These are phyloP conservation scores for Candida tunisiensis DNA, from an alignment of 1,139 yeast species.

Conservation along the genomic window DNA sequence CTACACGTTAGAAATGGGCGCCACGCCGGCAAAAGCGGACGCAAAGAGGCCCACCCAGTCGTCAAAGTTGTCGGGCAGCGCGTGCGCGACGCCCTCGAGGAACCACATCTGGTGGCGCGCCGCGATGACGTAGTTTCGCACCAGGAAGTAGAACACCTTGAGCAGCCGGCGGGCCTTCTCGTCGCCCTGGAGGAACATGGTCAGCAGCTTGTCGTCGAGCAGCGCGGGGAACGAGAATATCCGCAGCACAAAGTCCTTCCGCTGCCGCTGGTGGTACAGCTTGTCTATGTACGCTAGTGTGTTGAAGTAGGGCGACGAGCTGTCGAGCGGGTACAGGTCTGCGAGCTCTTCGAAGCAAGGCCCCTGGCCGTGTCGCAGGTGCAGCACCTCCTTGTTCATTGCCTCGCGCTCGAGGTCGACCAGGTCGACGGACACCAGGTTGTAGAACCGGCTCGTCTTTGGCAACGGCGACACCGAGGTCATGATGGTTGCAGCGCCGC, in stretches of 20 bases:
- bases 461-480: slow-evolving; percentile 93
- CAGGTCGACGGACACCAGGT: slow-evolving; percentile 38
- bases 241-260: slow-evolving; percentile 71
- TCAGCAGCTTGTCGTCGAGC: slow-evolving; percentile 60
- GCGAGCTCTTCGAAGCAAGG: slow-evolving; percentile 79
- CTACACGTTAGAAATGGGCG: too few species aligned
- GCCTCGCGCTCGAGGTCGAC: slow-evolving; percentile 37
- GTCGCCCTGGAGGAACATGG: slow-evolving; percentile 70
- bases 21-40: slow-evolving; percentile 18
- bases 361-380: slow-evolving; percentile 30
- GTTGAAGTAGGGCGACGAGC: slow-evolving; percentile 69
- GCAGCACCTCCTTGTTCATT: slow-evolving; percentile 3
- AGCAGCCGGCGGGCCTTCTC: slow-evolving; percentile 75
- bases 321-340: slow-evolving; percentile 73
- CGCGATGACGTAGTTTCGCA: slow-evolving; percentile 68
- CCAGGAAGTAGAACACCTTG: slow-evolving; percentile 70
- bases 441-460: slow-evolving; percentile 30
- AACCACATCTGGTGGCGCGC: slow-evolving; percentile 90
- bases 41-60: slow-evolving; percentile 21
- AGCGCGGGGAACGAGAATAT: slow-evolving; percentile 91
- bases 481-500: slow-evolving; percentile 89
- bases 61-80: slow-evolving; percentile 30
- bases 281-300: slow-evolving; percentile 79
- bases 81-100: slow-evolving; percentile 78
- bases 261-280: slow-evolving; percentile 57